These are phyloP conservation scores for Atkinsonella texensis DNA, from an alignment of 2,329 filamentous ascomycete species.

Conservation along the genomic window DNA sequence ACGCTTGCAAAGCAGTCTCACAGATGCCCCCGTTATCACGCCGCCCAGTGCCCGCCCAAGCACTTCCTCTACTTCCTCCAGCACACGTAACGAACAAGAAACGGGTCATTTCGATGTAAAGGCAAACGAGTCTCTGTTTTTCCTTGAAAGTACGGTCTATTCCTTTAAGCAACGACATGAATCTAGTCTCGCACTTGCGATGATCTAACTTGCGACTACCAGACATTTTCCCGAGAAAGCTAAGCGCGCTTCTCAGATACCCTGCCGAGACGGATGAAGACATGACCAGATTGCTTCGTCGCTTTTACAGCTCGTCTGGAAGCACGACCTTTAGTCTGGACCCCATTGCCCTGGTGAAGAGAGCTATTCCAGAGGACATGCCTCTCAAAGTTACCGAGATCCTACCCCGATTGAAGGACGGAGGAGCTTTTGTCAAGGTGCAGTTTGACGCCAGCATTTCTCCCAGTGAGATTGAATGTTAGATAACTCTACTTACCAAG, in stretches of 20 bases:
- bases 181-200: background rate
- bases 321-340: slow-evolving; percentile 36
- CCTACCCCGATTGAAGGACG: slow-evolving; percentile 76
- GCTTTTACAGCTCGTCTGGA: slow-evolving; percentile 39
- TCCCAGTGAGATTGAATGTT: slow-evolving; percentile 31
- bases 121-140: slow-evolving; percentile 71
- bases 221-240: slow-evolving; percentile 76
- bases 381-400: slow-evolving; percentile 67
- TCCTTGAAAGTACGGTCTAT: slow-evolving; percentile 64
- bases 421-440: slow-evolving; percentile 88
- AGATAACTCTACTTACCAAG: background rate
- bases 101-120: slow-evolving; percentile 71
- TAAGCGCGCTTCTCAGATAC: slow-evolving; percentile 37
- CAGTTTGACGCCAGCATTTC: slow-evolving; percentile 32
- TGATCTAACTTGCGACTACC: background rate
- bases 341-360: slow-evolving; percentile 41
- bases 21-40: background rate
- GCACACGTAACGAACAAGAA: slow-evolving; percentile 42
- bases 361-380: slow-evolving; percentile 49
- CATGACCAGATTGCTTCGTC: slow-evolving; percentile 36
- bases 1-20: slow-evolving; percentile 15
- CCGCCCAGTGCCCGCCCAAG: slow-evolving; percentile 3
- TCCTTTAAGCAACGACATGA: background rate
- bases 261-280: slow-evolving; percentile 38
- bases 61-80: slow-evolving; percentile 12